Evolutionary conservation across 169 alveolate genomes (phyloP).

Genomic region (Plasmodium relictum): DNA sequence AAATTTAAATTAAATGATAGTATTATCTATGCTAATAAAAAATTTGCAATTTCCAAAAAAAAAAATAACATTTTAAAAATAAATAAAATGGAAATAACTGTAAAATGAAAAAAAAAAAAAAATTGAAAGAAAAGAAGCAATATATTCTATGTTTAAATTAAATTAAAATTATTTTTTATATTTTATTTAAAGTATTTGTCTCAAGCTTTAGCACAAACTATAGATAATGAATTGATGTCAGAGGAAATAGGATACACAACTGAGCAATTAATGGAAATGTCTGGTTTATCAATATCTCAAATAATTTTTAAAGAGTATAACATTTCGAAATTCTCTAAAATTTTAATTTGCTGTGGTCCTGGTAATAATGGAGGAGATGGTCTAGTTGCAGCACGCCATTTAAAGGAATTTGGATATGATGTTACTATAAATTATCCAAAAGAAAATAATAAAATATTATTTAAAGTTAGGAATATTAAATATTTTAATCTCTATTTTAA

Average conservation of each 20-base stretch:
- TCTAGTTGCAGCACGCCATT: slow-evolving; percentile 90
- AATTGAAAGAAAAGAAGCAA: background rate
- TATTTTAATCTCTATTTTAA: slow-evolving; percentile 19
- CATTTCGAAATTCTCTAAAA: slow-evolving; percentile 63
- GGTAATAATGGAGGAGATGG: slow-evolving; percentile 96
- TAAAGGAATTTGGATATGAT: slow-evolving; percentile 85
- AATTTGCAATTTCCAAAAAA: background rate
- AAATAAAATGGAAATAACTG: slow-evolving; percentile 52
- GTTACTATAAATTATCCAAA: slow-evolving; percentile 87
- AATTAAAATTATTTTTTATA: slow-evolving; percentile 1
- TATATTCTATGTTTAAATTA: background rate
- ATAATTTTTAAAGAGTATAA: slow-evolving; percentile 81
- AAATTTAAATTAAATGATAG: slow-evolving; percentile 1
- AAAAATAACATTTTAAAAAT: background rate
- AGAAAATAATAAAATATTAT: slow-evolving; percentile 81
- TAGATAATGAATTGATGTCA: slow-evolving; percentile 89
- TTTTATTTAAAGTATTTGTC: slow-evolving; percentile 47
- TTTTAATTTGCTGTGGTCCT: slow-evolving; percentile 91
- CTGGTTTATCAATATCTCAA: slow-evolving; percentile 91
- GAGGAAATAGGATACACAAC: slow-evolving; percentile 87
- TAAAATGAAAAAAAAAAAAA: background rate
- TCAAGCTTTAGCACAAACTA: slow-evolving; percentile 71
- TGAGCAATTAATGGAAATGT: slow-evolving; percentile 92
- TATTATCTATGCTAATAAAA: background rate
- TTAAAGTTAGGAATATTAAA: slow-evolving; percentile 75